Evolutionary conservation across 306 rosid species (phyloP), one percentile per base, ranked within the genome.

Genomic region (Senna siamea): DNA sequence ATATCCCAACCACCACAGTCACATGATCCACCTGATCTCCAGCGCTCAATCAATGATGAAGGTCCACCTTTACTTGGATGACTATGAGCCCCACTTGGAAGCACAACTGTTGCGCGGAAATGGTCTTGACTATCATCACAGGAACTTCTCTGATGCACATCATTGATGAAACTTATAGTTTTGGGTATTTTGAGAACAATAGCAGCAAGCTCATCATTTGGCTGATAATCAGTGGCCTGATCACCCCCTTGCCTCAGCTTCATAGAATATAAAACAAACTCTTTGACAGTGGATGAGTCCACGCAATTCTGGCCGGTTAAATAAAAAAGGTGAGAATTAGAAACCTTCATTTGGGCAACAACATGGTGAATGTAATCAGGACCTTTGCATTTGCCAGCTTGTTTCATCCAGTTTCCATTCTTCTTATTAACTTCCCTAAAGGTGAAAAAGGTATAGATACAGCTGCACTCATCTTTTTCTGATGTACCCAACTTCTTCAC

Each of bases 1-100:
- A 90, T 56, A 85, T 95, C 99, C 99, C 99, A 95, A 81, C 99
- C 99, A 37, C 98, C 99, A 84, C 99, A 95, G 78, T 95, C 99
- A 52, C 99, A 95, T 28, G 88, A 75, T 73, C 99, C 99, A 48
- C 99, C 98, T 5, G 96, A 81, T 76, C 66, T 90, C 99, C 99
- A 95, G 34, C 99, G 96, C 84, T 92, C 93, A 73, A 95, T 84
- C 70, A 95, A 75, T 5, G 99, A 92, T 14, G 99, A 92, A 43
- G 99, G 99, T 77, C 99, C 99, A 41, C 98, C 97, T 47, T 88
- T 86, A 75, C 93, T 87, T 7, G 98, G 99, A 73, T 88, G 86
- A 87, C 93, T 90, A 76, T 95, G 99, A 76, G 75, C 78, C 40
- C 93, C 99, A 74, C 93, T 80, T 56, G 99, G 99, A 67, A 95